Evolutionary conservation across 345 rosid genomes (phyloP), one percentile per base, ranked within the genome.

Genomic region (Melastoma malabathricum): DNA sequence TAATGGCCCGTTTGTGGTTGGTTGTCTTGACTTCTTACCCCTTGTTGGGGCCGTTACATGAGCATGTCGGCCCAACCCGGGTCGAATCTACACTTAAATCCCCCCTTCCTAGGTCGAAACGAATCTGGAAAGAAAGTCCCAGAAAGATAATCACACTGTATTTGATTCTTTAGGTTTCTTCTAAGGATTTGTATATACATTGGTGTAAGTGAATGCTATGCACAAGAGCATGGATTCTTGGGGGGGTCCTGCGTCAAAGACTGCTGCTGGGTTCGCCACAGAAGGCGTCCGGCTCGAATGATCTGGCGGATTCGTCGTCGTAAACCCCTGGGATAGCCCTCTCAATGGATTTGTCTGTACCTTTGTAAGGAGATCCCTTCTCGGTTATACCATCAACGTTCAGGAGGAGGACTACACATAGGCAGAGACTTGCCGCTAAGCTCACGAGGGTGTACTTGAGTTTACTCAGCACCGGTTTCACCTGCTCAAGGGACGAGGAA

Each of bases 261-360:
- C n/a, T n/a, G 55, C 38, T 55, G 51, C 56, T 61, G 48, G 90
- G 82, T 64, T 83, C 90, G 7, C 90, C 88, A 8, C 88, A 81
- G 75, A 89, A 86, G 10, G 86, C 94, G 38, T 89, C 95, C 0
- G 88, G 94, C 70, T 89, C 97, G 2, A 89, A 89, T 0, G 77
- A 74, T 59, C 82, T 78, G 15, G 95, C 97, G 0, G 94, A 77
- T 18, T 83, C 88, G 13, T 83, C 95, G 1, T 63, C 78, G 71
- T 87, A 81, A 7, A 75, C 84, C 18, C 95, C 95, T 0, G 95
- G 84, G 41, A 85, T 67, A 44, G 82, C 80, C 69, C 82, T 68
- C 22, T 60, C 78, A 5, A 47, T 64, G 14, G 58, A 59, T 50
- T 53, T 70, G 53, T 70, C 61, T 12, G 68, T 51, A 18, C 66